Conservation (phyloP, 176 grass and related monocot genomes). For the Oryza australiensis region DNA sequence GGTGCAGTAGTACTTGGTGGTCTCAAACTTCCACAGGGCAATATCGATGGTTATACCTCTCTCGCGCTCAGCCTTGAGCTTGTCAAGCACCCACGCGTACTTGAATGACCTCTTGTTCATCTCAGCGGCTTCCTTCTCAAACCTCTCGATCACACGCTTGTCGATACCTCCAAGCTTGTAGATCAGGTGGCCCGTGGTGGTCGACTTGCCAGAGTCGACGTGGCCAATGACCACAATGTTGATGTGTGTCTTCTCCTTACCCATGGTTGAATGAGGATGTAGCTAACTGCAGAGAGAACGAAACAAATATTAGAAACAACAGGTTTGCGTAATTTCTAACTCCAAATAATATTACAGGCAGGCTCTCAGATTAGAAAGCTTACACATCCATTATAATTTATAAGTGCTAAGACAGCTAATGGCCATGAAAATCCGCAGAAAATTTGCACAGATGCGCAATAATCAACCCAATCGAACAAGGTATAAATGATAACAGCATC, state of each 20-base stretch:
- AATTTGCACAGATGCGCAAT: no score
- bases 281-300: background rate
- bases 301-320: background rate
- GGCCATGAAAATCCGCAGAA: no score
- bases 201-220: conserved; percentile 80
- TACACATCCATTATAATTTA: background rate
- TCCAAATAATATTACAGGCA: background rate
- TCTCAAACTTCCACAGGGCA: conserved; percentile 80
- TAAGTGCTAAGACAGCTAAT: background rate
- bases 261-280: conserved; percentile 40
- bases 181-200: conserved; percentile 84
- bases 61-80: conserved; percentile 87
- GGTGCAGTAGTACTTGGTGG: conserved; percentile 77
- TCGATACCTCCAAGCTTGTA: conserved; percentile 92
- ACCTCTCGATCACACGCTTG: conserved; percentile 89
- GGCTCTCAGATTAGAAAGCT: background rate
- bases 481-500: background rate
- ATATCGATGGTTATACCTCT: conserved; percentile 82
- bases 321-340: no score
- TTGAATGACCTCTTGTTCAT: conserved; percentile 92
- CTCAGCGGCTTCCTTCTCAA: conserved; percentile 72
- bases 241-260: conserved; percentile 52
- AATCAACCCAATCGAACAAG: background rate
- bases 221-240: conserved; percentile 78
- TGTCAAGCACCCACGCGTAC: conserved; percentile 89